Evolutionary conservation across 768 basidiomycete species (phyloP).

Genomic region (Termitomyces sp.): DNA sequence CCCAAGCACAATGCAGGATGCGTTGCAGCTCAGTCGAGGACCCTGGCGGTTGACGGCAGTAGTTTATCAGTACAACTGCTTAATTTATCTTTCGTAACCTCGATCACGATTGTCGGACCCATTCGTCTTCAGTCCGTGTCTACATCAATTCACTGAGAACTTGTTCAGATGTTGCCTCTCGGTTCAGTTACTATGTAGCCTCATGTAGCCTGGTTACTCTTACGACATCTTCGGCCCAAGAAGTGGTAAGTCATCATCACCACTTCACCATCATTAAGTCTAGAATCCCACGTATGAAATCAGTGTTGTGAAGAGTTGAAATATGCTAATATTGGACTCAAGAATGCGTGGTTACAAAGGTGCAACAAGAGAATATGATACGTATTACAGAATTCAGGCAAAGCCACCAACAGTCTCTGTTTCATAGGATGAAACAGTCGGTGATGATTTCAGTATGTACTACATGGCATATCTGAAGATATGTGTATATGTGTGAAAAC

Average conservation of each 20-base stretch:
- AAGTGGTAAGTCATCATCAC: background rate
- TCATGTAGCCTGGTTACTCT: background rate
- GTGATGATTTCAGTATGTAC: constrained; percentile 14
- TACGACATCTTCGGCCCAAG: background rate
- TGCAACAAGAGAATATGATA: constrained; percentile 18
- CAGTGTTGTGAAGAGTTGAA: background rate
- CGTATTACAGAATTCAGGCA: constrained; percentile 17
- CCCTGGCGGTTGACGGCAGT: background rate
- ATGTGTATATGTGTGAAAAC: constrained; percentile 2
- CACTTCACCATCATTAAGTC: no score
- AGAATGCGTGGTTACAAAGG: constrained; percentile 17
- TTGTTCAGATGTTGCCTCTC: background rate
- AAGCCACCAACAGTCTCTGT: constrained; percentile 8
- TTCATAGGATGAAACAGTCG: constrained; percentile 5
- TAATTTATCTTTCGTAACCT: background rate
- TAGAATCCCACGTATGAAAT: background rate
- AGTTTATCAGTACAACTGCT: background rate
- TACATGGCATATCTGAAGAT: constrained; percentile 50
- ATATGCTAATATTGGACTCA: constrained; percentile 16
- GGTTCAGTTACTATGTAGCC: background rate
- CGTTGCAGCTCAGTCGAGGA: constrained; percentile 5
- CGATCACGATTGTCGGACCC: background rate
- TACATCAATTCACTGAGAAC: background rate
- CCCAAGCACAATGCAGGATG: background rate
- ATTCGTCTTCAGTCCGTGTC: background rate